These are phyloP conservation scores for Ganoderma lucidum DNA, from an alignment of 1,284 basidiomycete genomes.

Conservation along the genomic window DNA sequence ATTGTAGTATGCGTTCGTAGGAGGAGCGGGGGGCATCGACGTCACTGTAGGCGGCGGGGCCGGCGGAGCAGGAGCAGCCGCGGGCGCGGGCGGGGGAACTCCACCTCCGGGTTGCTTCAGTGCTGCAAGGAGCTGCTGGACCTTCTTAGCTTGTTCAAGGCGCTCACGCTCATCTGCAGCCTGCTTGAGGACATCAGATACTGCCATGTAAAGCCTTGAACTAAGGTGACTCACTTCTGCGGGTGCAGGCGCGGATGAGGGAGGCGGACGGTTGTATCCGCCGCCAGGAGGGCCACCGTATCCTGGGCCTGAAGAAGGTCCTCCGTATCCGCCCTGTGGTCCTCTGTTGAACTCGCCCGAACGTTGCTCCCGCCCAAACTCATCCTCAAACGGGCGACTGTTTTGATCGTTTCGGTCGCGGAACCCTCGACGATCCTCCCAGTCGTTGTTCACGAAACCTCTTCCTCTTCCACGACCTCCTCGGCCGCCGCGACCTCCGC, in stretches of 20 bases:
- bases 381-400: constrained; percentile 51
- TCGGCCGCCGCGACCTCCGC: constrained; percentile 45
- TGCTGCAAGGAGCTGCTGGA: constrained; percentile 82
- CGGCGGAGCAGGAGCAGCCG: constrained; percentile 44
- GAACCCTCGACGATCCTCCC: constrained; percentile 55
- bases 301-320: constrained; percentile 35
- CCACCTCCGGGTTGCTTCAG: constrained; percentile 71
- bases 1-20: constrained; percentile 31
- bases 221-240: constrained; percentile 35
- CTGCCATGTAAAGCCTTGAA: background rate
- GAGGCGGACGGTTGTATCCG: constrained; percentile 40
- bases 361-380: constrained; percentile 47
- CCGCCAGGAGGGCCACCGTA: constrained; percentile 44
- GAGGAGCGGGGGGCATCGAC: constrained; percentile 40
- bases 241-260: constrained; percentile 18
- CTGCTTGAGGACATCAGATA: constrained; percentile 31
- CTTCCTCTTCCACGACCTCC: constrained; percentile 43
- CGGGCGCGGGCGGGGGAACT: constrained; percentile 22
- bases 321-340: constrained; percentile 45
- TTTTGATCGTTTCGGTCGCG: constrained; percentile 49
- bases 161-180: constrained; percentile 74
- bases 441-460: constrained; percentile 42
- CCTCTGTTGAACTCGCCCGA: constrained; percentile 44
- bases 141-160: constrained; percentile 82
- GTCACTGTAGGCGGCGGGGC: constrained; percentile 38